phyloP scores from a whole-genome alignment of 345 rosid species.

The Salix caprea region DNA sequence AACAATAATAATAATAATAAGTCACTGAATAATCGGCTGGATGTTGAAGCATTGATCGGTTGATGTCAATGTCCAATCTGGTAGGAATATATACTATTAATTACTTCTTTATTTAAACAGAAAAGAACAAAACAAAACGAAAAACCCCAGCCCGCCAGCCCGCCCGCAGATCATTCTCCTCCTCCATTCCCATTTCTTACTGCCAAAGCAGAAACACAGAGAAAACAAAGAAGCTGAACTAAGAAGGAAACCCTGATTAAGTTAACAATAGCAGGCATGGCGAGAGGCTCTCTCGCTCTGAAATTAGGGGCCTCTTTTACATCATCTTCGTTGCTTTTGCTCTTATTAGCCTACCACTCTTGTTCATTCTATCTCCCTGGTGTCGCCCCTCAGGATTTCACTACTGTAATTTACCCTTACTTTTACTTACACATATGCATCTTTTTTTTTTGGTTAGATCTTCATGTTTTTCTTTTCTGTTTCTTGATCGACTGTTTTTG shows the following conservation, averaged over 20 bases:
- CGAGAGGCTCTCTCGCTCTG: constrained; percentile 7
- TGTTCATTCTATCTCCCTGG: constrained; percentile 73
- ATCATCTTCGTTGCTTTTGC: not conserved
- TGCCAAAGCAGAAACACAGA: not conserved
- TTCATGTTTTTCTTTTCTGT: not conserved
- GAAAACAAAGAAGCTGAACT: not conserved
- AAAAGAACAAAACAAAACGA: not conserved
- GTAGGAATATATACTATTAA: too few species aligned
- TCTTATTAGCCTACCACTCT: constrained; percentile 12
- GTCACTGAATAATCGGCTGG: too few species aligned
- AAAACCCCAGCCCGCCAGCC: not conserved
- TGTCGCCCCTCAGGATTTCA: constrained; percentile 66
- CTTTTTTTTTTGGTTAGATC: not conserved
- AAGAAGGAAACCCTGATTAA: not conserved
- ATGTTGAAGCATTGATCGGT: too few species aligned
- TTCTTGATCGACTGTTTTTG: not conserved
- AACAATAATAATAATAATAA: too few species aligned
- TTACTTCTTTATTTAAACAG: too few species aligned
- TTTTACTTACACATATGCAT: not conserved
- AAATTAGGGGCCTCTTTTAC: not conserved
- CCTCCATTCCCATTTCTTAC: not conserved
- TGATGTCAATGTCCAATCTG: too few species aligned
- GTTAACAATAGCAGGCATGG: not conserved
- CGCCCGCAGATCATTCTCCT: not conserved
- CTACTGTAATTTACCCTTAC: constrained; percentile 30